Base-by-base conservation (phyloP, 495 filamentous ascomycete genomes). In the Geoglossum glabrum region DNA sequence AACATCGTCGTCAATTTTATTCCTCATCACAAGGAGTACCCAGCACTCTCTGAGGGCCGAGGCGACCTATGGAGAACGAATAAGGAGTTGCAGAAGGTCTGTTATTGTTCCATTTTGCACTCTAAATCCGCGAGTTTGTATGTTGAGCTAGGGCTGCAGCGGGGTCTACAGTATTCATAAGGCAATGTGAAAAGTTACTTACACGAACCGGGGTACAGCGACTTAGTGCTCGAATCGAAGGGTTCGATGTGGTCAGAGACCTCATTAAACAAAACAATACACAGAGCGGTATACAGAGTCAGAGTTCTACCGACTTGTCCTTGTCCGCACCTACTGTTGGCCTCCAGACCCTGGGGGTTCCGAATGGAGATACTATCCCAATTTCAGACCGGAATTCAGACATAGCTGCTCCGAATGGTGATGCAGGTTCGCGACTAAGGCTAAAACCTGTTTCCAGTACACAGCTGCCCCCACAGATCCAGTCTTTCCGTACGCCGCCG, bases 1-100 rank as follows among this genome's bases (percentile, higher is more conserved):
- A 82, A 86, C 50, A 82, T 97, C 59, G 74, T 84, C 34, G 73
- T 85, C 25, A 76, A 90, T 40, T 71, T 82, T 34, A 82, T 95
- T 34, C 88, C 87, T 9, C 72, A 72, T 34, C 81, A 88, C 60
- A 79, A 77, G 54, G 83, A 86, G 33, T 87, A 77, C 63, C 74
- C 72, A 15, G 67, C 70, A 15, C 64, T 83, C 21, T 67, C 72
- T 45, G 60, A 63, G 10, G 72, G 74, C 50, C 66, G 74, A 21
- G 68, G 69, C 17, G 67, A 70, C 2, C 55, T 76, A 61, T 73
- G 65, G 64, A 74, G 69, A 66, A 67, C 65, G 66, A 78, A 72
- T 66, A 76, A 67, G 66, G 65, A 69, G 9, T 64, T 79, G 30
- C 69, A 68, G n/a, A 73, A 71, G 60, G 66, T 68, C 73, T 71